These are phyloP conservation scores for Fusarium nanum DNA, from an alignment of 2,329 filamentous ascomycete genomes.

Conservation along the genomic window DNA sequence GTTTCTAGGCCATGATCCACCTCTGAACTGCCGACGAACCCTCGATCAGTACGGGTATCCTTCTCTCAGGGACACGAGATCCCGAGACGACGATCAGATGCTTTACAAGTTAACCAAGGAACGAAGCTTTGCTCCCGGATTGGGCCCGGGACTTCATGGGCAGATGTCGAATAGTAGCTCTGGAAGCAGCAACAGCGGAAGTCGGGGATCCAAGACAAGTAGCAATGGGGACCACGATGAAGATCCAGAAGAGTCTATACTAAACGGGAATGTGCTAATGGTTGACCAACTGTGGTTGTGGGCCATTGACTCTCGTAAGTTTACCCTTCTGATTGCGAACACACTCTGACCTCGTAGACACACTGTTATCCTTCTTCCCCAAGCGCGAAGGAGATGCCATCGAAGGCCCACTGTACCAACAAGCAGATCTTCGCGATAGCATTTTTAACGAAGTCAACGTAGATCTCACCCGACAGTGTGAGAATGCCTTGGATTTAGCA, in stretches of 20 bases:
- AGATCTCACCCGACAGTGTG: constrained; percentile 70
- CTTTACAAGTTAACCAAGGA: constrained; percentile 73
- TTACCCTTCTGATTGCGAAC: rapidly evolving
- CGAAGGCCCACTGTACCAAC: constrained; percentile 67
- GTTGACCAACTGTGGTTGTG: constrained; percentile 75
- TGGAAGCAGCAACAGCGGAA: constrained; percentile 44
- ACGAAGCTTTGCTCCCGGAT: constrained; percentile 42
- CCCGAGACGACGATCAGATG: constrained; percentile 74
- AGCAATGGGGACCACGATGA: constrained; percentile 51
- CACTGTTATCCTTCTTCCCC: constrained; percentile 66
- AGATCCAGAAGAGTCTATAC: constrained; percentile 52
- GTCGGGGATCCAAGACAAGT: constrained; percentile 44
- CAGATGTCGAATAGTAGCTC: constrained; percentile 49
- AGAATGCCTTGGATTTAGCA: constrained; percentile 71
- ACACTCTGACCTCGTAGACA: constrained; percentile 52
- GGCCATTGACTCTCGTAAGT: constrained; percentile 65
- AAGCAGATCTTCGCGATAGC: constrained; percentile 71
- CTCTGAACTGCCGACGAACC: constrained; percentile 70
- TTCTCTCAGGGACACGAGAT: constrained; percentile 68
- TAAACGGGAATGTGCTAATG: constrained; percentile 72
- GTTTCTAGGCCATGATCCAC: constrained; percentile 69
- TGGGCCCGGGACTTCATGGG: constrained; percentile 43
- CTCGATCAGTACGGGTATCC: constrained; percentile 74
- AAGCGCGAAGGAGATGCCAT: constrained; percentile 65
- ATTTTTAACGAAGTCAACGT: constrained; percentile 75